Evolutionary conservation across 2,329 filamentous ascomycete species (phyloP), one percentile per base, ranked within the genome.

Genomic region (Claviceps spartinae): DNA sequence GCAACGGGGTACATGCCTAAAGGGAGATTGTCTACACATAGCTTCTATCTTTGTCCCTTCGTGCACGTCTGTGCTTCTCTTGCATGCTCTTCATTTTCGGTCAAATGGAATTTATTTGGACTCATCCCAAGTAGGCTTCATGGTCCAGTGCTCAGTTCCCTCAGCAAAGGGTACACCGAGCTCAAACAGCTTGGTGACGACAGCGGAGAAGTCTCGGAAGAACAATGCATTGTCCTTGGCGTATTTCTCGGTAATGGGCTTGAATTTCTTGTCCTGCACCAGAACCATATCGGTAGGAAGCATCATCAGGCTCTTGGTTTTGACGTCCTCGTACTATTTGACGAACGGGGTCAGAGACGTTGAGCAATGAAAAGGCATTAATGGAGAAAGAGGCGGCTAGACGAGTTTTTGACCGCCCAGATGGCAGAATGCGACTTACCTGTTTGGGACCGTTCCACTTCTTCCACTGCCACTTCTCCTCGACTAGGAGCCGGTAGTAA

Each of bases 271-370:
- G 73, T 97, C 91, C 73, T 90, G 80, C 64, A 95, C 72, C 52
- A 97, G 76, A 52, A 85, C 85, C 72, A 94, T 82, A 65, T 98
- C 91, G 58, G 88, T 86, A 50, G 93, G 93, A 69, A 98, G 75
- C 91, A 98, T 97, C 93, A 98, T 97, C 62, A 97, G 74, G 43
- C 78, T 77, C 79, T 95, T 90, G 63, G 84, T 88, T 64, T 76
- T 80, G 73, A 86, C 86, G 72, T 97, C 90, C 72, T 95, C 83
- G 67, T 85, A 91, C 78, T 94, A 54, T 91, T 54, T 5, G 3
- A 13, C 11, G 2, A 30, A 4, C 8, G 6, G 5, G 4, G 14
- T 2, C 26, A 34, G n/a, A 16, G 56, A 60, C 47, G 57, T 55
- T 37, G 54, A 40, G 18, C 24, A n/a, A 16, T 16, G 20, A 7